A percentile compares a stretch with the other conserved stretches of the same genome.
phyloP scores from a whole-genome alignment of 2,329 filamentous ascomycete species.

The Aspergillus proliferans region DNA sequence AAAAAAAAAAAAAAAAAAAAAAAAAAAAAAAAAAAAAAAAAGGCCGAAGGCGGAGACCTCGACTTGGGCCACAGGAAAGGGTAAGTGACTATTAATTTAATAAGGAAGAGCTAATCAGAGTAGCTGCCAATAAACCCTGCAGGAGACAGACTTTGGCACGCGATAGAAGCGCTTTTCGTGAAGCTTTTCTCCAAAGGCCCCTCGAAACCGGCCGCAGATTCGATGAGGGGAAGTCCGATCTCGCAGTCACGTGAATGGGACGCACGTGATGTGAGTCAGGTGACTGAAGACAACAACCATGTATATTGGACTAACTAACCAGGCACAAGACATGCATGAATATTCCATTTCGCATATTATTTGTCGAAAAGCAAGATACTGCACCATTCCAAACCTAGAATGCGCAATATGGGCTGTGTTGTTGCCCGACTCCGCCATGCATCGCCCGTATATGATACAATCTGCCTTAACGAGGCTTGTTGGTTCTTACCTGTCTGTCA shows the following conservation, averaged over 20 bases:
- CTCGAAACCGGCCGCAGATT: conserved; percentile 1
- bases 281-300: neutral
- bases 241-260: conserved; percentile 13
- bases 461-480: too few relatives aligned
- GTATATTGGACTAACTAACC: too few relatives aligned
- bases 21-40: conserved; percentile 6
- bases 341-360: too few relatives aligned
- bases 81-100: too few relatives aligned
- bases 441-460: neutral
- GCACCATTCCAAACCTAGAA: neutral
- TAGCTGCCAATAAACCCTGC: too few relatives aligned
- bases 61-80: too few relatives aligned
- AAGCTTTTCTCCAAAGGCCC: conserved; percentile 1
- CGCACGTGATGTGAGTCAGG: neutral
- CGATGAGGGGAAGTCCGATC: conserved; percentile 15
- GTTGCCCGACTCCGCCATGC: neutral
- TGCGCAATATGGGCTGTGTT: neutral
- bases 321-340: too few relatives aligned
- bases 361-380: neutral
- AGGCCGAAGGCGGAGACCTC: conserved; percentile 1
- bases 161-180: neutral
- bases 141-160: neutral
- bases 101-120: too few relatives aligned
- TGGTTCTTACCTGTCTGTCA: too few relatives aligned
- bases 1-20: neutral